These are phyloP conservation scores for Colletotrichum sp. DNA, from an alignment of 2,329 filamentous ascomycete species.

Conservation along the genomic window DNA sequence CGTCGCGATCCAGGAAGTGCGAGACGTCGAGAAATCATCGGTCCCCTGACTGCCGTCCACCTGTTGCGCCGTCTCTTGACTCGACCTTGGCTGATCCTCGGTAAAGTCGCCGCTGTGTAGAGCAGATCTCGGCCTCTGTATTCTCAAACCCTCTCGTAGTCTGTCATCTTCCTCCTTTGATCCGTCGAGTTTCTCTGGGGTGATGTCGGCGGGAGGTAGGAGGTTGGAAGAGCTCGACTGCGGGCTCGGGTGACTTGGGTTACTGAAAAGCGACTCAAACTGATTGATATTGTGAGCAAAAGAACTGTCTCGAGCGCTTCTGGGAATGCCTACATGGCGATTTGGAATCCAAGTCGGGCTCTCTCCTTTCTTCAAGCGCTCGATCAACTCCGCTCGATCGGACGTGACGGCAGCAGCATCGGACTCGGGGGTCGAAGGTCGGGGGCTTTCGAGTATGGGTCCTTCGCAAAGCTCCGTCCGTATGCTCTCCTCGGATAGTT, in stretches of 20 bases:
- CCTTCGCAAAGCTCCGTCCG: slow-evolving; percentile 67
- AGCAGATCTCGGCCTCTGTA: slow-evolving; percentile 83
- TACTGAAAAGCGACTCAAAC: slow-evolving; percentile 42
- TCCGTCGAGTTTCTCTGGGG: slow-evolving; percentile 45
- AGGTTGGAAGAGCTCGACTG: slow-evolving; percentile 43
- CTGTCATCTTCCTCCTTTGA: slow-evolving; percentile 41
- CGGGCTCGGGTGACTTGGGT: slow-evolving; percentile 33
- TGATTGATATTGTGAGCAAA: slow-evolving; percentile 21
- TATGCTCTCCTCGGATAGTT: slow-evolving; percentile 64
- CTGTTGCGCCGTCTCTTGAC: neutral
- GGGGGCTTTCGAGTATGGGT: slow-evolving; percentile 50
- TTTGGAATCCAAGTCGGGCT: slow-evolving; percentile 76
- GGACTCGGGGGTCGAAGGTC: slow-evolving; percentile 32
- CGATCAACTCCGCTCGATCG: slow-evolving; percentile 81
- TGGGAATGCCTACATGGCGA: slow-evolving; percentile 56
- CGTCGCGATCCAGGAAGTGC: slow-evolving; percentile 55
- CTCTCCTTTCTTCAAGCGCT: slow-evolving; percentile 80
- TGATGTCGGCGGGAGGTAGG: slow-evolving; percentile 52
- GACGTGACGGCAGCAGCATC: slow-evolving; percentile 41
- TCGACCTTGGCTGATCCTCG: slow-evolving; percentile 26
- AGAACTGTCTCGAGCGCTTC: neutral
- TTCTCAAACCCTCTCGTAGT: slow-evolving; percentile 63
- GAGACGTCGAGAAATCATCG: slow-evolving; percentile 18
- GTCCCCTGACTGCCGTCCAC: neutral
- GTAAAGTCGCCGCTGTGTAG: slow-evolving; percentile 73